A percentile compares a stretch with the other conserved stretches of the same genome.
Conservation (phyloP, 2,329 filamentous ascomycete genomes). For the Fonsecaea erecta region DNA sequence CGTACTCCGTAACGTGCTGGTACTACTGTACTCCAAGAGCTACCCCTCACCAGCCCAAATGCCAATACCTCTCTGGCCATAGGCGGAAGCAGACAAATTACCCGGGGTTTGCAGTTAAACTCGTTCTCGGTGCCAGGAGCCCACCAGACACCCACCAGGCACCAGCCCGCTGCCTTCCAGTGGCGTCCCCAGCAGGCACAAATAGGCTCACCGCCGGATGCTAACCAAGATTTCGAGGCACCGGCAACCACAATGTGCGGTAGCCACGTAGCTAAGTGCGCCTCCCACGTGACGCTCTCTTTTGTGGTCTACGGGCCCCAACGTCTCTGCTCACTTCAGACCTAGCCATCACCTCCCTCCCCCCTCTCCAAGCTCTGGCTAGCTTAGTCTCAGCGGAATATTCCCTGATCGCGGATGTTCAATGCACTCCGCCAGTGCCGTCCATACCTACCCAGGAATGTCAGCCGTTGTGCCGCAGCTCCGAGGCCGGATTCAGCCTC, state of each 20-base stretch:
- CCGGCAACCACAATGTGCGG: too few relatives aligned
- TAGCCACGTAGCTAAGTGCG: neutral
- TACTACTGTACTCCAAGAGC: too few relatives aligned
- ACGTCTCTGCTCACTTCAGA: neutral
- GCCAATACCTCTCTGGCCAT: too few relatives aligned
- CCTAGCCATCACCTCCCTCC: neutral
- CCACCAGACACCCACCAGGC: neutral
- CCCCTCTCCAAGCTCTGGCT: neutral
- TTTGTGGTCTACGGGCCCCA: neutral
- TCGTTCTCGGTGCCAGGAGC: neutral
- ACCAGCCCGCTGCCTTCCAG: neutral
- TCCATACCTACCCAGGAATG: neutral
- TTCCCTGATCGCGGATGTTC: neutral
- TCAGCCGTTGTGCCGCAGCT: neutral
- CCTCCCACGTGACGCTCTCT: neutral
- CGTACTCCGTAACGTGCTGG: too few relatives aligned
- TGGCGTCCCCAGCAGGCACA: neutral
- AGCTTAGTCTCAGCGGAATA: neutral
- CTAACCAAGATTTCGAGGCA: neutral
- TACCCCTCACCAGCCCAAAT: neutral
- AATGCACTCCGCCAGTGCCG: neutral
- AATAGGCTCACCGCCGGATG: neutral
- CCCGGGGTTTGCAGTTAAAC: too few relatives aligned
- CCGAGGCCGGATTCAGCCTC: conserved; percentile 1
- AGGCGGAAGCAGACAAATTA: neutral